Percentiles rank a stretch among this genome's conserved stretches.
These are phyloP conservation scores for Schwanniomyces etchellsii DNA, from an alignment of 1,139 yeast species.

Conservation along the genomic window DNA sequence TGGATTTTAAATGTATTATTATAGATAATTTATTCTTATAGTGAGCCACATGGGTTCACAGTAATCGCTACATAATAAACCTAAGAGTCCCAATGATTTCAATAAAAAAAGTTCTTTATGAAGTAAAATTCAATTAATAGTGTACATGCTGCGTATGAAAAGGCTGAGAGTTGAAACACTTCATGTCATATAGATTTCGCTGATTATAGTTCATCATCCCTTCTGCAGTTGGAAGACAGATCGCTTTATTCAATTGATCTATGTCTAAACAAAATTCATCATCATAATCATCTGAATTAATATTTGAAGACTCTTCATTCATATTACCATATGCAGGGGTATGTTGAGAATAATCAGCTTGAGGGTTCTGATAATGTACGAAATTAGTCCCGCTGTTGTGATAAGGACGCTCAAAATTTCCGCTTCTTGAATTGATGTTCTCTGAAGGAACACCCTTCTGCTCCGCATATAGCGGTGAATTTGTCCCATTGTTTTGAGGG, in stretches of 20 bases:
- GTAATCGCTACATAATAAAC: too few relatives aligned
- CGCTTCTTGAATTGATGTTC: slow-evolving; percentile 1
- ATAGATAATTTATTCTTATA: too few relatives aligned
- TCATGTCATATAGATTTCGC: neutral
- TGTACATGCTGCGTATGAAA: neutral
- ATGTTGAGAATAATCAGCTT: slow-evolving; percentile 3
- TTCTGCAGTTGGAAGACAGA: slow-evolving; percentile 3
- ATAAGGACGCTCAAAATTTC: too few relatives aligned
- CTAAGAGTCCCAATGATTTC: too few relatives aligned
- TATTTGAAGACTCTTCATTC: neutral
- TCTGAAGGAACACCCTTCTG: slow-evolving; percentile 4
- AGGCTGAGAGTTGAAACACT: neutral
- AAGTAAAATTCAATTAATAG: neutral
- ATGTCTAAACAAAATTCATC: slow-evolving; percentile 43
- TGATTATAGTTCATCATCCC: slow-evolving; percentile 1
- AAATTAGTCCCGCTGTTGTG: slow-evolving; percentile 2
- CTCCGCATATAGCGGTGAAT: slow-evolving; percentile 6
- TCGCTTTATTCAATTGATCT: slow-evolving; percentile 33
- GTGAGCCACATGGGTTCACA: too few relatives aligned
- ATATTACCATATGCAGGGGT: slow-evolving; percentile 1
- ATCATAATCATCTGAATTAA: slow-evolving; percentile 29
- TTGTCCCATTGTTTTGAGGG: neutral
- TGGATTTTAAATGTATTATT: neutral
- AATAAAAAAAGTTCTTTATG: neutral
- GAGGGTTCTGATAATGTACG: slow-evolving; percentile 3